Evolutionary conservation across 257 asterid species (phyloP), one percentile per base, ranked within the genome.

Genomic region (Solanum virginianum): DNA sequence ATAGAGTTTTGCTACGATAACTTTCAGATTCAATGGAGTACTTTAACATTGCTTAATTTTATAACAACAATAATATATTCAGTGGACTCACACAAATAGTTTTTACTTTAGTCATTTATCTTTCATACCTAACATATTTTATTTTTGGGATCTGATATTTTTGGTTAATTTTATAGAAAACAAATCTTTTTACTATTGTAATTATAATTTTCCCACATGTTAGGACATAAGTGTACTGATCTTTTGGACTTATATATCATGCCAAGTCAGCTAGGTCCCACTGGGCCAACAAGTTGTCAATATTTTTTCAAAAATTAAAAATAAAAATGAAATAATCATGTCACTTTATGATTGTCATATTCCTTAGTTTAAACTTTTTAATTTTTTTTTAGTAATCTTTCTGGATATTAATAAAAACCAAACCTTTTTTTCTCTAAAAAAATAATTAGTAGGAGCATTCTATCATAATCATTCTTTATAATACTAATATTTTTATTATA

Each of bases 181-280:
- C 36, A 3, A 32, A 32, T 36, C 6, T 36, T 36, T 36, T 36
- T 0, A 36, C 41, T 36, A 36, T 36, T 36, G 41, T 36, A 36
- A 36, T 36, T 36, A 36, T 36, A 36, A 32, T 32, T 32, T 68
- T 8, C 49, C 24, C 22, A 68, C 75, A 17, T 66, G 47, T 66
- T 66, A 32, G 74, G 74, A 66, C 47, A 66, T 32, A 66, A 3
- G 74, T 32, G 9, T 36, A 68, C 4, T 65, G 13, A 4, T 32
- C 22, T 5, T 36, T 1, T 68, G 77, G 77, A 32, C 15, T 15
- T 18, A 68, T 36, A 13, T 24, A 36, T 8, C 26, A 36, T 69
- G 77, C 77, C 77, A 69, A 17, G 79, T 69, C 79, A 69, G 8
- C 24, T 32, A 22, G 75, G 75, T 66, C 47, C 75, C 75, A 15